These are phyloP conservation scores for Arachis stenosperma DNA, from an alignment of 306 rosid species.

Conservation along the genomic window DNA sequence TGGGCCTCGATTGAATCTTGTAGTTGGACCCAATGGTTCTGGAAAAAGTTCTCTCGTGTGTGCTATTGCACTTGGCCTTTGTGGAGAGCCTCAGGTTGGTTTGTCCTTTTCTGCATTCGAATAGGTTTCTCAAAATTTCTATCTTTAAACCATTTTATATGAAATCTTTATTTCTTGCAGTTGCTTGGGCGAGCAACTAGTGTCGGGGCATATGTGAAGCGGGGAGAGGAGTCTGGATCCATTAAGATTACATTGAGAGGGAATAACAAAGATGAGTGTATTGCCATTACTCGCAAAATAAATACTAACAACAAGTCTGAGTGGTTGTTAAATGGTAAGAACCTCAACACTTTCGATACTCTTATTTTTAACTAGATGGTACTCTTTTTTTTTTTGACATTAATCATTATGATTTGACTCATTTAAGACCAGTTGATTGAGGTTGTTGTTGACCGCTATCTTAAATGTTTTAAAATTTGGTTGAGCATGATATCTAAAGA, in stretches of 20 bases:
- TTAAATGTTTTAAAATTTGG: slow-evolving; percentile 22
- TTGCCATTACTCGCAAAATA: slow-evolving; percentile 69
- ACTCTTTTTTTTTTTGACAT: slow-evolving; percentile 7
- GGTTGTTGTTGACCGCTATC: not conserved
- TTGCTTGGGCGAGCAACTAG: slow-evolving; percentile 89
- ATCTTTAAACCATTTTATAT: slow-evolving; percentile 31
- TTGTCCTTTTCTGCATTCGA: slow-evolving; percentile 11
- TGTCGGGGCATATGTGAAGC: slow-evolving; percentile 84
- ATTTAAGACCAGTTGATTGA: slow-evolving; percentile 27
- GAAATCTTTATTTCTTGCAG: slow-evolving; percentile 48
- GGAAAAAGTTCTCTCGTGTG: slow-evolving; percentile 98
- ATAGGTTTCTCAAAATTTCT: not conserved
- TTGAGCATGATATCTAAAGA: slow-evolving; percentile 21
- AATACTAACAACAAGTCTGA: slow-evolving; percentile 81
- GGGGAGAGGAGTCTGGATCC: slow-evolving; percentile 84
- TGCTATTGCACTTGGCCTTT: slow-evolving; percentile 96
- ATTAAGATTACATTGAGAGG: slow-evolving; percentile 79
- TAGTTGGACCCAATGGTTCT: slow-evolving; percentile 95
- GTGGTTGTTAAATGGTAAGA: slow-evolving; percentile 80
- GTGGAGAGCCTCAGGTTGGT: slow-evolving; percentile 98
- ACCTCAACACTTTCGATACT: slow-evolving; percentile 6
- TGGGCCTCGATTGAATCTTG: slow-evolving; percentile 86
- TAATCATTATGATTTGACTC: not conserved
- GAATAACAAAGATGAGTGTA: slow-evolving; percentile 52
- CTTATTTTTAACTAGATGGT: slow-evolving; percentile 6